These are phyloP conservation scores for Agaricus subrufescens DNA, from an alignment of 768 basidiomycete genomes.

Conservation along the genomic window DNA sequence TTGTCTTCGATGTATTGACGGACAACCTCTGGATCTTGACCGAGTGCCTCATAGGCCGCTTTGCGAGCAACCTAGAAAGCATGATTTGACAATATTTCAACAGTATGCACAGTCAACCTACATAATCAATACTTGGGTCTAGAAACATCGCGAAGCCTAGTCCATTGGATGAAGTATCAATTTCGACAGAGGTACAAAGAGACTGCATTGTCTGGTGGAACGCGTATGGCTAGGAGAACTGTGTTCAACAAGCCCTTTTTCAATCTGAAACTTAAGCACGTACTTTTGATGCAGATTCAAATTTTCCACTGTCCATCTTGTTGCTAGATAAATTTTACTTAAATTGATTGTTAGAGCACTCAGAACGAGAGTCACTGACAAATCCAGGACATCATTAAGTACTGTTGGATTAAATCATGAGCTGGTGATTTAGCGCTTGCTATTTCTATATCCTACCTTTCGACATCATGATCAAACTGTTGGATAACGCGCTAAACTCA, in stretches of 20 bases:
- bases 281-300: slow-evolving; percentile 62
- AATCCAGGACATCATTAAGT: slow-evolving; percentile 77
- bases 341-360: not conserved
- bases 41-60: slow-evolving; percentile 57
- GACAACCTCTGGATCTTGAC: slow-evolving; percentile 38
- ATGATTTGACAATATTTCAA: not conserved
- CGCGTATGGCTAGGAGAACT: slow-evolving; percentile 49
- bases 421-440: slow-evolving; percentile 5
- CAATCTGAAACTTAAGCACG: slow-evolving; percentile 6
- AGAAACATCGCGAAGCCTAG: slow-evolving; percentile 55
- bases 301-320: slow-evolving; percentile 83
- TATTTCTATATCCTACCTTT: slow-evolving; percentile 45
- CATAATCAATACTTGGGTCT: not conserved
- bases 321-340: slow-evolving; percentile 38
- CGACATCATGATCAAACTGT: slow-evolving; percentile 84
- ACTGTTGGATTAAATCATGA: slow-evolving; percentile 31
- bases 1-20: slow-evolving; percentile 35
- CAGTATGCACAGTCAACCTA: too few relatives aligned
- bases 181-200: slow-evolving; percentile 60
- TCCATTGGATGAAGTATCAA: slow-evolving; percentile 63
- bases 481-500: slow-evolving; percentile 83
- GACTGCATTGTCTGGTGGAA: slow-evolving; percentile 79
- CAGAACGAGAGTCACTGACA: slow-evolving; percentile 39
- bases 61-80: slow-evolving; percentile 47
- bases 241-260: slow-evolving; percentile 3